Conservation (phyloP, 2,329 filamentous ascomycete species). For the Hirsutella minnesotensis region DNA sequence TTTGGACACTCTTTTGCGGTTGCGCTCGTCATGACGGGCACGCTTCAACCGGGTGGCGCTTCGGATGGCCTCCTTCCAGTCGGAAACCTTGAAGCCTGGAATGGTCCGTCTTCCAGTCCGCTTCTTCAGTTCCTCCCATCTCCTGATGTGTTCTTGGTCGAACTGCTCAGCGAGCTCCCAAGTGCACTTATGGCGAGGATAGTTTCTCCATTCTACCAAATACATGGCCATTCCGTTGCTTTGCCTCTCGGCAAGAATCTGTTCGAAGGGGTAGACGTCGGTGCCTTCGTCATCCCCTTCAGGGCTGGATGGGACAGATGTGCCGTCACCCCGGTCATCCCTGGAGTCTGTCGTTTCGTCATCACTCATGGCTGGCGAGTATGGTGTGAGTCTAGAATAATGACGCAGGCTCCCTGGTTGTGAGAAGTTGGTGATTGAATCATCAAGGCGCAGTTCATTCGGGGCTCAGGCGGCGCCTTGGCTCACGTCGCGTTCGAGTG, state of each 20-base stretch:
- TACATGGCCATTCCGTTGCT: conserved; percentile 15
- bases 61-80: conserved; percentile 22
- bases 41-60: conserved; percentile 16
- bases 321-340: conserved; percentile 11
- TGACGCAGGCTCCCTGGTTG: too few relatives aligned
- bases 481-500: too few relatives aligned
- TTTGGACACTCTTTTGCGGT: conserved; percentile 21
- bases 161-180: conserved; percentile 41
- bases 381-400: too few relatives aligned
- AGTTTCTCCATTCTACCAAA: conserved; percentile 26
- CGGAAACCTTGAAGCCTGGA: conserved; percentile 24
- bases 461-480: too few relatives aligned
- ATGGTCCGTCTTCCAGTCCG: conserved; percentile 19
- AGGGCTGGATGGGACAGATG: conserved; percentile 21
- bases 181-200: conserved; percentile 20
- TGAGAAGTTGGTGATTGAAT: too few relatives aligned
- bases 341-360: not conserved
- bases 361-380: not conserved
- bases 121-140: conserved; percentile 32
- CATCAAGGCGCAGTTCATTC: too few relatives aligned
- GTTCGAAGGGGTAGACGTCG: conserved; percentile 37
- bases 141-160: conserved; percentile 20
- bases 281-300: conserved; percentile 22
- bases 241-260: conserved; percentile 35
- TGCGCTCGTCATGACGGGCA: conserved; percentile 29